Evolutionary conservation across 73 alveolate genomes (phyloP), one percentile per base, ranked within the genome.

Genomic region (Durusdinium trenchii): DNA sequence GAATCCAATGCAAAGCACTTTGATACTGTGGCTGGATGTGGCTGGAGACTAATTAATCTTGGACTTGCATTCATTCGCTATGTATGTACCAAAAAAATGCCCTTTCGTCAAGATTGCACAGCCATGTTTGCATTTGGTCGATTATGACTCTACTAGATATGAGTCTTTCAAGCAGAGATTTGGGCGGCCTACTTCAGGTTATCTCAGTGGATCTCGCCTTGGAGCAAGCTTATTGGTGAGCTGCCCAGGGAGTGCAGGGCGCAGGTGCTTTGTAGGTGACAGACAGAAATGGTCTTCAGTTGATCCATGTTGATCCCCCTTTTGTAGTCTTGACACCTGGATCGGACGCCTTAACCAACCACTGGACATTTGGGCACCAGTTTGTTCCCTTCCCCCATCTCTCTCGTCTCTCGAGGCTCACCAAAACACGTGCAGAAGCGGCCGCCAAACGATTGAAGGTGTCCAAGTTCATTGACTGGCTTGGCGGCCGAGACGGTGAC

Each of bases 181-280:
- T 12, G 20, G 64, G 28, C 28, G 20, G 64, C 64, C 9, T 12
- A 20, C 64, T 20, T 42, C 38, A 87, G 95, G 95, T 87, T 38
- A 64, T 87, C 62, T 87, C 95, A 3, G 95, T 87, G 32, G 95
- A 87, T 69, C 67, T 87, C 69, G 48, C 86, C 51, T 40, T 87
- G 95, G 95, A 87, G 71, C 95, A 87, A 48, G 95, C 95, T 35
- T 87, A 87, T 45, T 87, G 95, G 95, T 30, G 71, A 62, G 36
- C n/a, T 6, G 51, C 71, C 52, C 23, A 3, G 84, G 3, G 51
- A 32, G 32, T 14, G 32, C 48, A 6, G 84, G 32, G 69, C 32
- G 32, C 12, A 57, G 23, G 69, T 57, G 69, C 23, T 57, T 57
- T 57, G 23, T 57, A 57, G 69, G 69, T 23, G 23, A 57, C 69